A percentile compares a stretch with the other conserved stretches of the same genome.
phyloP scores from a whole-genome alignment of 2,329 filamentous ascomycete species.

The Aureobasidium leucospermi region DNA sequence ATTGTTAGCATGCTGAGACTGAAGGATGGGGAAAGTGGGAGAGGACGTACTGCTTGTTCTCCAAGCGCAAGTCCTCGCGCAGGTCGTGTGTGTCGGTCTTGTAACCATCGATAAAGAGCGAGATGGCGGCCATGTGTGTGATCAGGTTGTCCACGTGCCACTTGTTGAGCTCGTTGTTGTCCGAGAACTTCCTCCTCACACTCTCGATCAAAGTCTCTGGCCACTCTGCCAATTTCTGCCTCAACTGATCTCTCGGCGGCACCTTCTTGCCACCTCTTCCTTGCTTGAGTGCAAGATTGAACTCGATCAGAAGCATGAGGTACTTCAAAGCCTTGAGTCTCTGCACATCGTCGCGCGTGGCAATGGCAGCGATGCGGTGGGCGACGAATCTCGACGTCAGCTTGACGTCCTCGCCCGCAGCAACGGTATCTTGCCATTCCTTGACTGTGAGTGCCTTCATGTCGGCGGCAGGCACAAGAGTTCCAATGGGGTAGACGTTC shows the following conservation, averaged over 20 bases:
- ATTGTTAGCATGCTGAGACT: not conserved
- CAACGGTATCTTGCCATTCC: slow-evolving; percentile 66
- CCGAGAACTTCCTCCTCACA: slow-evolving; percentile 63
- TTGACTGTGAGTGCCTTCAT: slow-evolving; percentile 61
- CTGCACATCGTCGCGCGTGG: slow-evolving; percentile 44
- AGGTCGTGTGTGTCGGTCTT: slow-evolving; percentile 64
- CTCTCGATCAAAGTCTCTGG: slow-evolving; percentile 58
- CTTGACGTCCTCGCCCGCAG: slow-evolving; percentile 49
- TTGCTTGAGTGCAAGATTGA: slow-evolving; percentile 34
- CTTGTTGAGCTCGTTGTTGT: slow-evolving; percentile 58
- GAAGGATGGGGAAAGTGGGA: not conserved
- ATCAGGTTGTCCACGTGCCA: slow-evolving; percentile 65
- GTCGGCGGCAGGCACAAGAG: slow-evolving; percentile 60
- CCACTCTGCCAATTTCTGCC: slow-evolving; percentile 46
- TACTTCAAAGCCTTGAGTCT: slow-evolving; percentile 44
- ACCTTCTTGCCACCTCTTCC: slow-evolving; percentile 39
- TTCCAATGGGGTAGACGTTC: slow-evolving; percentile 63
- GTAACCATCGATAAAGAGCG: slow-evolving; percentile 65
- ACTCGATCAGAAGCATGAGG: slow-evolving; percentile 41
- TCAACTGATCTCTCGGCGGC: slow-evolving; percentile 56
- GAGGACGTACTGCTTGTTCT: slow-evolving; percentile 54
- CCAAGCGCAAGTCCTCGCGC: slow-evolving; percentile 63
- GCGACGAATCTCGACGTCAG: slow-evolving; percentile 59
- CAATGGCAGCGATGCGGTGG: slow-evolving; percentile 51
- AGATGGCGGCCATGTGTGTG: slow-evolving; percentile 65